Base-by-base conservation (phyloP, 495 filamentous ascomycete genomes). In the Penicillium cataractarum region DNA sequence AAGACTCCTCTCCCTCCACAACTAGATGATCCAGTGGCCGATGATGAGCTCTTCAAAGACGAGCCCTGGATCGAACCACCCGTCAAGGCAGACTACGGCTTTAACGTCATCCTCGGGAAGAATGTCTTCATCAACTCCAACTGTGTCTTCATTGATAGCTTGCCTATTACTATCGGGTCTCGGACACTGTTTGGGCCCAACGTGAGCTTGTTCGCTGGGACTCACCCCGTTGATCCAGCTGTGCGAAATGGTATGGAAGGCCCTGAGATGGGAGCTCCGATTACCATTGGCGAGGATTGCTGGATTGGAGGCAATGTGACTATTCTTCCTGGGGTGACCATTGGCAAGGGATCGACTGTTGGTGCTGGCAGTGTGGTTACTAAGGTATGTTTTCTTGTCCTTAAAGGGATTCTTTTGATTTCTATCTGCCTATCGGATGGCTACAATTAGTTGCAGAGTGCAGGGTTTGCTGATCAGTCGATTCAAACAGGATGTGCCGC, bases 341-440 rank as follows among this genome's bases (percentile, higher is more conserved):
- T 97, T 62, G 93, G 93, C 0, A 89, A 84, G 64, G 89, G 92
- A 0, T 84, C 83, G 19, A 88, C 88, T 0, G 81, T 97, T 66
- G 93, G 91, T 0, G 92, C 93, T n/a, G 92, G 91, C 0, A 92
- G 89, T 73, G 92, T 97, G 21, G 93, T 97, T 12, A 96, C 91
- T 2, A 97, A 90, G 83, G 92, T 94, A 80, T 63, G 82, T 74
- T 55, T n/a, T 52, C 13, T 31, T 10, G 40, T 44, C 19, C 17
- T 10, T 57, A 26, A 17, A 26, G 9, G 4, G n/a, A 1, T 55
- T 46, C 42, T 35, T 58, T 35, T 46, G 33, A 6, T 21, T 17
- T 57, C 55, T 9, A 40, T 26, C 19, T 35, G 6, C 15, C 2
- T 10, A 13, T 48, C 22, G 19, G 39, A 19, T 42, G 39, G 39